Percentiles rank a stretch among this genome's conserved stretches.
Evolutionary conservation across 2,329 filamentous ascomycete species (phyloP).

Genomic region (Dactylellina drechsleri): DNA sequence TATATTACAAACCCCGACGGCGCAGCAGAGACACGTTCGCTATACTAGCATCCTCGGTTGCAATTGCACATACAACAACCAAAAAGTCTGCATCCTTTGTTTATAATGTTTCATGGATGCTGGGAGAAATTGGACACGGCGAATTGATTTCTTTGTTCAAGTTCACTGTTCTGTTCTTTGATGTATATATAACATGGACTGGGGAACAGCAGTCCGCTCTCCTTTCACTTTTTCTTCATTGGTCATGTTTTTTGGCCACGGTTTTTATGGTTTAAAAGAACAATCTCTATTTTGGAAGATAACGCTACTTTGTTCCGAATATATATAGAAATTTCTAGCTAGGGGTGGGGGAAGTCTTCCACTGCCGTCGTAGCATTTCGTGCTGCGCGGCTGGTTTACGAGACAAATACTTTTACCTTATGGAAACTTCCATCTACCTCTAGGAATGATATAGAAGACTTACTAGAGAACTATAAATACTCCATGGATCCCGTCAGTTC

Average conservation of each 20-base stretch:
- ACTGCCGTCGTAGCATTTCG: too few relatives aligned
- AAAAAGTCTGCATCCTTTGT: neutral
- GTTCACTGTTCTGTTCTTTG: conserved; percentile 5
- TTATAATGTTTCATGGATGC: conserved; percentile 11
- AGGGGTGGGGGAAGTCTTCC: too few relatives aligned
- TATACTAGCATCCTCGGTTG: conserved; percentile 11
- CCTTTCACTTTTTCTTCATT: conserved; percentile 26
- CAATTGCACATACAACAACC: conserved; percentile 20
- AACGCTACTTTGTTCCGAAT: neutral
- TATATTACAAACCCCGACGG: conserved; percentile 26
- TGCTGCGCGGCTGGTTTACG: too few relatives aligned
- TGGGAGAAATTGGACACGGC: neutral
- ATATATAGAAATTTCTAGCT: too few relatives aligned
- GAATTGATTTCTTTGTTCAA: conserved; percentile 9
- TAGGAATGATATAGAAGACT: too few relatives aligned
- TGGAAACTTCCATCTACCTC: too few relatives aligned
- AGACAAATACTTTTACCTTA: too few relatives aligned
- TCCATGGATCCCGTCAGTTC: too few relatives aligned
- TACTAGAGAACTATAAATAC: too few relatives aligned
- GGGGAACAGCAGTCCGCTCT: conserved; percentile 34
- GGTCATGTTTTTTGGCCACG: conserved; percentile 21
- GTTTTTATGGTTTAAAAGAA: conserved; percentile 33
- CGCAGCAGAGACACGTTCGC: conserved; percentile 24
- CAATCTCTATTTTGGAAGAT: conserved; percentile 18
- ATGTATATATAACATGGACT: conserved; percentile 36